These are phyloP conservation scores for Triticum dicoccoides DNA, from an alignment of 176 grass and related monocot genomes.

Conservation along the genomic window DNA sequence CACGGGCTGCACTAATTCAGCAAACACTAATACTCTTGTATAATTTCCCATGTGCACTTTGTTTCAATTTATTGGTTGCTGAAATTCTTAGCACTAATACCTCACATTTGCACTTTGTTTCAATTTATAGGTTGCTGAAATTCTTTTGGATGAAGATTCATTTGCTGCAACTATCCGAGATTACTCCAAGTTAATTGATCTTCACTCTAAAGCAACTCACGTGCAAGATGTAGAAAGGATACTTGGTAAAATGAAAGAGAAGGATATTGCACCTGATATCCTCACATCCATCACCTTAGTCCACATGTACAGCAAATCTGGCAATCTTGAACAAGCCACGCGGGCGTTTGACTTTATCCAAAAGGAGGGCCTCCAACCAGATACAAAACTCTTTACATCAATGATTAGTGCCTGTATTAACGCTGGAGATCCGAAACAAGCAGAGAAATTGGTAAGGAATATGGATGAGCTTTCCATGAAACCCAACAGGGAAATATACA, in stretches of 20 bases:
- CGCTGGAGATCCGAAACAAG: slow-evolving; percentile 43
- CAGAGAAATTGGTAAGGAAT: slow-evolving; percentile 31
- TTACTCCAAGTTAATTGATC: slow-evolving; percentile 81
- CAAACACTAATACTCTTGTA: neutral
- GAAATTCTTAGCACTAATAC: slow-evolving; percentile 40
- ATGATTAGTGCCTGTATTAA: slow-evolving; percentile 74
- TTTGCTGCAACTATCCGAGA: slow-evolving; percentile 67
- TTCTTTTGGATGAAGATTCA: slow-evolving; percentile 67
- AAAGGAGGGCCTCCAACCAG: slow-evolving; percentile 55
- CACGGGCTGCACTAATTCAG: neutral
- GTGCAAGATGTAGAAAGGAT: slow-evolving; percentile 63
- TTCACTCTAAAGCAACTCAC: slow-evolving; percentile 53
- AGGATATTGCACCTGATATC: slow-evolving; percentile 56
- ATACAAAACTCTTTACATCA: slow-evolving; percentile 55
- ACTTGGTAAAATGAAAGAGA: slow-evolving; percentile 74
- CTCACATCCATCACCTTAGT: slow-evolving; percentile 62
- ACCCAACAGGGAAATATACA: slow-evolving; percentile 54
- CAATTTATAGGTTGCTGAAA: slow-evolving; percentile 67
- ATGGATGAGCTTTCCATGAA: slow-evolving; percentile 33
- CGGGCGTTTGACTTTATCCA: slow-evolving; percentile 52
- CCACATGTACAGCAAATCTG: slow-evolving; percentile 71
- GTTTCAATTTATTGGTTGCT: slow-evolving; percentile 57
- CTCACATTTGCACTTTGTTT: slow-evolving; percentile 27
- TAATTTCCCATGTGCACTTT: slow-evolving; percentile 22
- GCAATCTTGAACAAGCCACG: slow-evolving; percentile 64